These are phyloP conservation scores for Mimosa pudica DNA, from an alignment of 306 rosid genomes.

Conservation along the genomic window DNA sequence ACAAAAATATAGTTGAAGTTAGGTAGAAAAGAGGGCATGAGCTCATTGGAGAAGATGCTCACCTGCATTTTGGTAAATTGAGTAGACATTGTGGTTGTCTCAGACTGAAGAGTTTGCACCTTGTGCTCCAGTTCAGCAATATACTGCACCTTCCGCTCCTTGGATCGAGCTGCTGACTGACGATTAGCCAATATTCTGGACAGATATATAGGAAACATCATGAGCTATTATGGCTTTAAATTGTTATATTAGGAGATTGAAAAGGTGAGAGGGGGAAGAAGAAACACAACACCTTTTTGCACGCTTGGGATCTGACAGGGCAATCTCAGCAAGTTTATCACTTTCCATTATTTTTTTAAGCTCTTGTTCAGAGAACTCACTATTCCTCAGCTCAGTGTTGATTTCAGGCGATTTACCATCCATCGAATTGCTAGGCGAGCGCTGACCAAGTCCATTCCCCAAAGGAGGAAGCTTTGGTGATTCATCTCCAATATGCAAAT, in stretches of 20 bases:
- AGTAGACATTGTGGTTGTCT: slow-evolving; percentile 77
- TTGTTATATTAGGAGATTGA: background rate
- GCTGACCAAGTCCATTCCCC: slow-evolving; percentile 48
- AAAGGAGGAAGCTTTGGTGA: slow-evolving; percentile 49
- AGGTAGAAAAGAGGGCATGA: slow-evolving; percentile 19
- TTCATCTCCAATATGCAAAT: slow-evolving; percentile 59
- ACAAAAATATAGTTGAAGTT: background rate
- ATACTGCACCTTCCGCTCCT: slow-evolving; percentile 74
- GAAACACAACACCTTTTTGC: slow-evolving; percentile 64
- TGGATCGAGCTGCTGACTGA: slow-evolving; percentile 91
- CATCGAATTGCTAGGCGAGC: slow-evolving; percentile 51
- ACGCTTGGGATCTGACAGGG: slow-evolving; percentile 84
- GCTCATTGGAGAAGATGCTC: slow-evolving; percentile 34
- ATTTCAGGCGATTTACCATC: slow-evolving; percentile 54
- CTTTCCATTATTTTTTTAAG: slow-evolving; percentile 72
- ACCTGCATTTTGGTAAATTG: slow-evolving; percentile 78
- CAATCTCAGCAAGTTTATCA: slow-evolving; percentile 81
- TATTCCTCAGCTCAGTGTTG: slow-evolving; percentile 60
- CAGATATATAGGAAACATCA: slow-evolving; percentile 9
- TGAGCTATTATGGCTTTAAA: background rate
- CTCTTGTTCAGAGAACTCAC: slow-evolving; percentile 68
- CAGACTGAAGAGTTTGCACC: slow-evolving; percentile 91
- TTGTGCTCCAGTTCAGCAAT: slow-evolving; percentile 84
- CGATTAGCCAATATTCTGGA: slow-evolving; percentile 91
- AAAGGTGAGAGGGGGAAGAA: background rate